phyloP scores from a whole-genome alignment of 1,284 basidiomycete species.

The Ceratobasidium sp. region DNA sequence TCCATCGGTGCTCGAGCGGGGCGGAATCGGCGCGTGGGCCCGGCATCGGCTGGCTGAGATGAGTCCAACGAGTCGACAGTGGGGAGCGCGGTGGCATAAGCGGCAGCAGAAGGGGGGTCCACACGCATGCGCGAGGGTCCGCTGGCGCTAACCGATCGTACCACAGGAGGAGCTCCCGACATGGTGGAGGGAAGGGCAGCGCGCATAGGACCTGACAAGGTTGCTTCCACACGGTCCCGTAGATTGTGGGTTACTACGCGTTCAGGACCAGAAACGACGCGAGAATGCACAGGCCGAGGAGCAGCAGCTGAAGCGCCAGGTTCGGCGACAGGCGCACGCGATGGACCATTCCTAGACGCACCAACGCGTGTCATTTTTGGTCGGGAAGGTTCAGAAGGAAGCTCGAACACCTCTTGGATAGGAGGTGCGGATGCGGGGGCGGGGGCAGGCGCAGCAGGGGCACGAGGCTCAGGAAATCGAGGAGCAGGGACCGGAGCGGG shows the following conservation, averaged over 20 bases:
- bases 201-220: conserved; percentile 18
- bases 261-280: conserved; percentile 26
- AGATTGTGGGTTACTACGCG: background rate
- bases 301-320: background rate
- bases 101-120: background rate
- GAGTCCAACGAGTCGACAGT: background rate
- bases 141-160: conserved; percentile 27
- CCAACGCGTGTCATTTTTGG: conserved; percentile 36
- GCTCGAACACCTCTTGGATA: background rate
- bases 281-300: background rate
- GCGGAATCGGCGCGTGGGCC: conserved; percentile 20
- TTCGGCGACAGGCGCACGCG: conserved; percentile 22
- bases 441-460: conserved; percentile 12
- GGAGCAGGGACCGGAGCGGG: conserved; percentile 32
- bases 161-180: background rate
- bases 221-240: background rate
- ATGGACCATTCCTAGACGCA: conserved; percentile 15
- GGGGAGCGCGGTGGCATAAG: background rate
- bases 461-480: conserved; percentile 19
- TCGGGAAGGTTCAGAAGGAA: background rate
- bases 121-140: conserved; percentile 36
- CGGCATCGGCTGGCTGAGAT: background rate
- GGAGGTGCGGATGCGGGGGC: background rate
- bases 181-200: conserved; percentile 5
- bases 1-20: conserved; percentile 26